Base-by-base conservation (phyloP, 2,329 filamentous ascomycete genomes). In the Sclerotinia glacialis region DNA sequence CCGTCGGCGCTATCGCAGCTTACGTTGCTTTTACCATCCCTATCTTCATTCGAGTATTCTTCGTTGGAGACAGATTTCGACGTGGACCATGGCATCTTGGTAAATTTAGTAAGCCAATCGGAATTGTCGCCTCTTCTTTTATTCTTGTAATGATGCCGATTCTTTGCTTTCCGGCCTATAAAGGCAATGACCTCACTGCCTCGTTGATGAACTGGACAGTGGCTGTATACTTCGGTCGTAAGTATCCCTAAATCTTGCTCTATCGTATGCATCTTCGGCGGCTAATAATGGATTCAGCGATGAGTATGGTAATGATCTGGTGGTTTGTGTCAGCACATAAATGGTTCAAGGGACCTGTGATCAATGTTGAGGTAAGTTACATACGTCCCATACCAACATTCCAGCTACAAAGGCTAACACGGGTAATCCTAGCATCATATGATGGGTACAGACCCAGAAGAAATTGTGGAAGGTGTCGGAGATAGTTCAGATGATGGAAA, bases 1-100 rank as follows among this genome's bases (percentile, higher is more conserved):
- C 81, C n/a, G 87, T 89, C 61, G 87, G 86, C 21, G 87, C 85
- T 26, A 86, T 89, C 67, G 85, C 85, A 0, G 85, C 87, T 2
- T 89, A 88, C 71, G 82, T 88, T 53, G 80, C 83, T 0, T 85
- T 85, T 71, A 83, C 82, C 0, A 83, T 80, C 11, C 83, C 83
- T 3, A 83, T 85, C 68, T 83, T 83, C 74, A 84, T 85, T 74
- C 77, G 80, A 37, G 80, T 83, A n/a, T 83, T 84, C 75, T 83
- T 85, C 70, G 86, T 89, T 3, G 85, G 85, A 1, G 78, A 85
- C 71, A 78, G 85, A 5, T 90, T 89, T 76, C 82, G 86, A 26
- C 80, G 80, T 5, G 87, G 87, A 0, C 87, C 87, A 1, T 90
- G 87, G 87, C 83, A 89, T 76, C 76, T 90, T 54, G 87, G 87